Evolutionary conservation across 2,329 filamentous ascomycete genomes (phyloP).

Genomic region (Microdochium bolleyi): DNA sequence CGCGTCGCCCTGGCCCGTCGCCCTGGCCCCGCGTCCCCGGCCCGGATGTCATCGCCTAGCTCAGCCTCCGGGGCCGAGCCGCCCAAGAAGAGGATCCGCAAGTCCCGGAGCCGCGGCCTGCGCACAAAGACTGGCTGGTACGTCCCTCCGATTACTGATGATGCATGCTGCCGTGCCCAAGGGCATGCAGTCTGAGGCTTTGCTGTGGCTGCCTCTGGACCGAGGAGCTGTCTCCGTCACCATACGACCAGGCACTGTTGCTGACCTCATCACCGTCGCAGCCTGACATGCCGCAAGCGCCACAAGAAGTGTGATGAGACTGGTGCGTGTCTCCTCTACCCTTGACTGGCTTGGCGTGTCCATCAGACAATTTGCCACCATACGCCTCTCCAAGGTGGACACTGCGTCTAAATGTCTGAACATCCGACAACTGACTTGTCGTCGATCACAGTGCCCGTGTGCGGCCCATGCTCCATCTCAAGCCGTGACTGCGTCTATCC

Average conservation of each 20-base stretch:
- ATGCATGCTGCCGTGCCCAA: neutral
- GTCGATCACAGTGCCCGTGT: constrained; percentile 6
- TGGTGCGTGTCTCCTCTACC: constrained; percentile 4
- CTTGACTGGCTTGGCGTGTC: no score
- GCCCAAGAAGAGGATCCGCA: constrained; percentile 9
- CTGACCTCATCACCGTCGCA: no score
- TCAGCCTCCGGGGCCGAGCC: neutral
- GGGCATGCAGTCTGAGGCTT: no score
- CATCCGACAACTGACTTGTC: neutral
- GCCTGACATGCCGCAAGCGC: constrained; percentile 8
- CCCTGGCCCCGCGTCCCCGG: neutral
- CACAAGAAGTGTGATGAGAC: constrained; percentile 14
- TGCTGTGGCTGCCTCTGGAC: no score
- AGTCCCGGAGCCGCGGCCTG: constrained; percentile 10
- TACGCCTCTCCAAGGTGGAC: no score
- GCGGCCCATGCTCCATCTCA: constrained; percentile 11
- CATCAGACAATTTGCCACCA: no score
- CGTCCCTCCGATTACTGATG: constrained; percentile 1
- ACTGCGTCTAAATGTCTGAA: neutral
- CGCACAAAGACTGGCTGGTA: constrained; percentile 12
- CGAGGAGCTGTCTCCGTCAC: no score
- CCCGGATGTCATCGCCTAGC: neutral
- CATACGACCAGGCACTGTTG: no score
- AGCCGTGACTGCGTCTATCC: constrained; percentile 10
- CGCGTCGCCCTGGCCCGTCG: neutral